Percentiles rank a stretch among this genome's conserved stretches.
Conservation (phyloP, 345 rosid species). For the Chamaenerion angustifolium region DNA sequence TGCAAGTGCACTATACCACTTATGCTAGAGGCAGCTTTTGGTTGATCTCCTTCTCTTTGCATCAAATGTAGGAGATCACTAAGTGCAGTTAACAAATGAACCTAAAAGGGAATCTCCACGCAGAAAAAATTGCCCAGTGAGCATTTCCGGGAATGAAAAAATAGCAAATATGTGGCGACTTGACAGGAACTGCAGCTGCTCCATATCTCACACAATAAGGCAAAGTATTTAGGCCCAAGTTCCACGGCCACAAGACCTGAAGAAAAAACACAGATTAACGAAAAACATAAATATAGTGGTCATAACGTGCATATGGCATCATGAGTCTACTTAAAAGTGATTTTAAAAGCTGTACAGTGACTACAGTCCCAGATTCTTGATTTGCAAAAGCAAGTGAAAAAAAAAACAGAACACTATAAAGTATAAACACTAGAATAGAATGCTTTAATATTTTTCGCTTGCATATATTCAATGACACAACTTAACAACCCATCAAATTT, state of each 20-base stretch:
- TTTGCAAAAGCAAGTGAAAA: too few relatives aligned
- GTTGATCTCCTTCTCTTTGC: slow-evolving; percentile 37
- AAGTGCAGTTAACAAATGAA: slow-evolving; percentile 88
- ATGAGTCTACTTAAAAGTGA: too few relatives aligned
- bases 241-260: slow-evolving; percentile 21
- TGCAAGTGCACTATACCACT: slow-evolving; percentile 35
- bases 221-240: slow-evolving; percentile 30
- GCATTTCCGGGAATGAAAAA: slow-evolving; percentile 72
- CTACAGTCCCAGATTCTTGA: too few relatives aligned
- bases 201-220: slow-evolving; percentile 50
- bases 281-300: background rate
- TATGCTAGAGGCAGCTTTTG: slow-evolving; percentile 42
- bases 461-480: too few relatives aligned
- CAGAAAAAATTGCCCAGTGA: slow-evolving; percentile 71
- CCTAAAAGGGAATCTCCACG: slow-evolving; percentile 58
- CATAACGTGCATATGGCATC: too few relatives aligned
- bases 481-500: too few relatives aligned
- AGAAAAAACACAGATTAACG: background rate
- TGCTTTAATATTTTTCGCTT: too few relatives aligned
- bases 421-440: too few relatives aligned
- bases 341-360: too few relatives aligned
- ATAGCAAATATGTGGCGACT: slow-evolving; percentile 42
- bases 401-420: too few relatives aligned
- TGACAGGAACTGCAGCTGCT: slow-evolving; percentile 42
- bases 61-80: slow-evolving; percentile 28